These are phyloP conservation scores for Biancaea sappan DNA, from an alignment of 306 rosid species.

Conservation along the genomic window DNA sequence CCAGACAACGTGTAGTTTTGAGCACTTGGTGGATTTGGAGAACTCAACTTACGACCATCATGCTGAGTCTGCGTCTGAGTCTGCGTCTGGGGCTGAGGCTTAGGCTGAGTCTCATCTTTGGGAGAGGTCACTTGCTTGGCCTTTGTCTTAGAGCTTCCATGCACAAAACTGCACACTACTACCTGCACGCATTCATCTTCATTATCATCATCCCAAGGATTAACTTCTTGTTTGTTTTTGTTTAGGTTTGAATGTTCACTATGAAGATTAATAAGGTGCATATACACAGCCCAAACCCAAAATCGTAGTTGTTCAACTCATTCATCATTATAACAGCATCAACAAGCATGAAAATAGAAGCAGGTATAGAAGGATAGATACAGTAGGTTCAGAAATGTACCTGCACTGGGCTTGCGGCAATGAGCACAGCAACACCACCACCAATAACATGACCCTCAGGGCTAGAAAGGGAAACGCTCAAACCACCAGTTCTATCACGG, in stretches of 20 bases:
- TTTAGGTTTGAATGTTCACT: no score
- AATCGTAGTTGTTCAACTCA: background rate
- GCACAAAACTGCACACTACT: constrained; percentile 83
- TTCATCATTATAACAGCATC: background rate
- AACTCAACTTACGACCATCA: constrained; percentile 49
- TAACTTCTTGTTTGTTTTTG: no score
- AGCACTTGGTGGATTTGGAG: constrained; percentile 54
- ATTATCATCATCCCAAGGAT: no score
- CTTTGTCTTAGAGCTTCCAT: constrained; percentile 71
- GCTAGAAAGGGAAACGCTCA: constrained; percentile 82
- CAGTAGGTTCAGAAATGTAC: constrained; percentile 44
- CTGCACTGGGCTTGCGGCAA: constrained; percentile 87
- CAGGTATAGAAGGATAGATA: background rate
- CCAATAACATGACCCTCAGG: constrained; percentile 93
- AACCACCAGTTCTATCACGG: constrained; percentile 77
- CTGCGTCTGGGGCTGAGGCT: background rate
- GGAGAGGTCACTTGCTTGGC: constrained; percentile 45
- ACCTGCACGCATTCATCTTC: constrained; percentile 53
- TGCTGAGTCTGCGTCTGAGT: background rate
- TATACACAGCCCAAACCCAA: background rate
- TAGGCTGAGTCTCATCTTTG: constrained; percentile 56
- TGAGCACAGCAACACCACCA: constrained; percentile 79
- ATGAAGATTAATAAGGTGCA: no score
- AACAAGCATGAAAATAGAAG: background rate
- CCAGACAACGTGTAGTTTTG: constrained; percentile 66